Conservation (phyloP, 306 rosid genomes). For the Quercus variabilis region DNA sequence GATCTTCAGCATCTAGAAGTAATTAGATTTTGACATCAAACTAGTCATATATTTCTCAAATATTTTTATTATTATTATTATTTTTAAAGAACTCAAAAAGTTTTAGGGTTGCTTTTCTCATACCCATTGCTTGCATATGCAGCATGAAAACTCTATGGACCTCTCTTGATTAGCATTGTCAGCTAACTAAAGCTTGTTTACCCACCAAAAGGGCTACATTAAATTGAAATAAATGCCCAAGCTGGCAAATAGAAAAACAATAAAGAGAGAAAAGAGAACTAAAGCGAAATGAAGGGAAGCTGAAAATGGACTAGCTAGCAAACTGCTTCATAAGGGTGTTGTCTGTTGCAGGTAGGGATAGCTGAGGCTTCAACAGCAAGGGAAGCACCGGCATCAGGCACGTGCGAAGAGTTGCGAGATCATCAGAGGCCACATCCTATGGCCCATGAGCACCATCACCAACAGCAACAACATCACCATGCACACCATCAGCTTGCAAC, state of each 20-base stretch:
- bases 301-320: constrained; percentile 30
- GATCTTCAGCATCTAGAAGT: not conserved
- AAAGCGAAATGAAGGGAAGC: not conserved
- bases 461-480: constrained; percentile 36
- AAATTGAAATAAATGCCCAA: constrained; percentile 2
- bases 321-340: constrained; percentile 3
- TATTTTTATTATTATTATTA: no score
- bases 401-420: constrained; percentile 53
- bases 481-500: constrained; percentile 47
- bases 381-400: constrained; percentile 44
- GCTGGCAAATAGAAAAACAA: not conserved
- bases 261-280: not conserved
- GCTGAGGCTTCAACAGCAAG: constrained; percentile 67
- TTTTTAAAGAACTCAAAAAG: not conserved
- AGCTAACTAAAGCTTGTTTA: constrained; percentile 27
- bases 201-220: constrained; percentile 20
- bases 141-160: constrained; percentile 37
- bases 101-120: constrained; percentile 25
- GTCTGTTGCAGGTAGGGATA: constrained; percentile 67
- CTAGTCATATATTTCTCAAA: not conserved
- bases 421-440: constrained; percentile 30
- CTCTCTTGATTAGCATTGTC: constrained; percentile 37
- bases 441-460: constrained; percentile 43
- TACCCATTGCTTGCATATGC: constrained; percentile 52
- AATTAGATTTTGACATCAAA: not conserved